Base-by-base conservation (phyloP, 305 asterid species). In the Ajuga reptans region DNA sequence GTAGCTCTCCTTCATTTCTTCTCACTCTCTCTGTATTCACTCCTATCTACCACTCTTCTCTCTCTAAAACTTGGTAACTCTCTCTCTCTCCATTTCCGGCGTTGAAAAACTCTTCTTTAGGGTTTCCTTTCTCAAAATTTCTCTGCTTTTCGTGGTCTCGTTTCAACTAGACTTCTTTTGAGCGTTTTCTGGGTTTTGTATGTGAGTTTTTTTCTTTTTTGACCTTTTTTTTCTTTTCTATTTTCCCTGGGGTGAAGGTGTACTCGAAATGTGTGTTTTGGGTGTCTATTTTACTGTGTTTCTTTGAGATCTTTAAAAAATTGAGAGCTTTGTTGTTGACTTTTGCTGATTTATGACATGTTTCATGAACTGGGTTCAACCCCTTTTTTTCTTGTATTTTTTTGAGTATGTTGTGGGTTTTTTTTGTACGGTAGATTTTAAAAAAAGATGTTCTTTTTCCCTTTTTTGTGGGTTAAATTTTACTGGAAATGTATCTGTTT, bases 71-170 rank as follows among this genome's bases (percentile, higher is more conserved):
- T 39, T 42, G 61, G 50, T 3, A 12, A 21, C 75, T 60, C 64
- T 45, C 16, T 14, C 52, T 34, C 59, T 60, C 45, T 63, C 4
- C 69, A 6, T 9, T 45, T n/a, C 36, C 52, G 64, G 63, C 75
- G 73, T 49, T 49, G 55, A 15, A 50, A 49, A 33, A 61, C 53
- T 18, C 47, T 36, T 24, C 29, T 66, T 24, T 74, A 71, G 82
- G 79, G 74, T 78, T 78, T 72, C 24, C 39, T 57, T 15, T 58
- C 62, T 65, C 46, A 17, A 41, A 33, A 17, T 64, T 36, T 24
- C 51, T 64, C 34, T 4, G 17, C 14, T 21, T 12, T 10, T 15
- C 24, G n/a, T n/a, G n/a, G 0, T 29, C 54, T 49, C 50, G 1
- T 42, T 45, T 15, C 21, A 42, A 6, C 16, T 57, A 11, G 34